Percentiles rank a stretch among this genome's conserved stretches.
Evolutionary conservation across 2,329 filamentous ascomycete genomes (phyloP).

Genomic region (Fusarium sp.): DNA sequence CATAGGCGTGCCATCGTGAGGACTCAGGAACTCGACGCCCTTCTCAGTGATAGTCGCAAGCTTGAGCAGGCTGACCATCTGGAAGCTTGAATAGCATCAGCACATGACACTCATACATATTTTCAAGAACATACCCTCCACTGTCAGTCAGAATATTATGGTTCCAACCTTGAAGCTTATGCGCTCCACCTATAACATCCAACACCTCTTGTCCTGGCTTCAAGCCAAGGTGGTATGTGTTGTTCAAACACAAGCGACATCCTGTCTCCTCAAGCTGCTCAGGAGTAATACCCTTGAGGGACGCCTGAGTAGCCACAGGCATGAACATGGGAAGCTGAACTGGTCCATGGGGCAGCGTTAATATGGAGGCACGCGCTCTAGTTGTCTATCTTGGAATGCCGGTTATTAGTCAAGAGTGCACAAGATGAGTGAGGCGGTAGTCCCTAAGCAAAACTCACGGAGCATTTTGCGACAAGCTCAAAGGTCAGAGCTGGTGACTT

Average conservation of each 20-base stretch:
- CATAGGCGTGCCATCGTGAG: constrained; percentile 96
- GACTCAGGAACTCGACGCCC: constrained; percentile 95
- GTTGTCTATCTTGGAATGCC: constrained; percentile 77
- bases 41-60: constrained; percentile 95
- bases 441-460: constrained; percentile 69
- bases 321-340: constrained; percentile 96
- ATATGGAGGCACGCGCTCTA: constrained; percentile 89
- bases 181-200: constrained; percentile 90
- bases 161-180: constrained; percentile 95
- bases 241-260: constrained; percentile 94
- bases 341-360: constrained; percentile 91
- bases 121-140: constrained; percentile 69
- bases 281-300: constrained; percentile 93
- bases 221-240: constrained; percentile 96
- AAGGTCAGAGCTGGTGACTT: constrained; percentile 81
- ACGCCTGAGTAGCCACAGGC: constrained; percentile 97
- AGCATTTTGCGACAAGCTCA: constrained; percentile 84
- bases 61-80: constrained; percentile 97
- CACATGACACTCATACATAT: not conserved
- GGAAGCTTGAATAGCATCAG: constrained; percentile 77
- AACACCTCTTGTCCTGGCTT: constrained; percentile 94
- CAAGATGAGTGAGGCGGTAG: constrained; percentile 17
- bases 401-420: constrained; percentile 34
- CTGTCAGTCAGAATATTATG: constrained; percentile 93
- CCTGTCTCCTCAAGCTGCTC: constrained; percentile 91